These are phyloP conservation scores for Magnolia officinalis DNA, from an alignment of 164 flowering plant species.

Conservation along the genomic window DNA sequence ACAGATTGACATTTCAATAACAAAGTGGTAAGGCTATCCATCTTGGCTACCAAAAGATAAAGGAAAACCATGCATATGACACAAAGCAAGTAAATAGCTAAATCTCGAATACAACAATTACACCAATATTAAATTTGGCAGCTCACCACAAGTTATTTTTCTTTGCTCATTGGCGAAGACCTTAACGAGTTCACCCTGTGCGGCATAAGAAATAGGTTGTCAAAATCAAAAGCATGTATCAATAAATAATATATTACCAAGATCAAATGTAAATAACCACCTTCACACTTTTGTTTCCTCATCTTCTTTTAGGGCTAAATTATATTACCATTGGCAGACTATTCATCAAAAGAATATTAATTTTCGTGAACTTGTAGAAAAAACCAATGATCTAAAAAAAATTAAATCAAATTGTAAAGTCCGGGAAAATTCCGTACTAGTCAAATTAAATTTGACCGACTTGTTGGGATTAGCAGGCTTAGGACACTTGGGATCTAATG, in stretches of 20 bases:
- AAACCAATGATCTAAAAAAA: no score
- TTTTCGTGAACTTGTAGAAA: neutral
- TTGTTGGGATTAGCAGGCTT: no score
- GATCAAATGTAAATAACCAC: neutral
- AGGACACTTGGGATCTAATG: no score
- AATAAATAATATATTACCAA: neutral
- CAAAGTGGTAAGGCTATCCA: neutral
- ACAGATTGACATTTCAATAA: neutral
- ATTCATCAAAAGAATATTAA: no score
- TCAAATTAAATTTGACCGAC: no score
- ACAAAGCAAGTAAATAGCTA: neutral
- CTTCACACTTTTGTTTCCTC: neutral
- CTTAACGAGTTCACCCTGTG: constrained; percentile 88
- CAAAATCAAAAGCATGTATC: neutral
- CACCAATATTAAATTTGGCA: neutral
- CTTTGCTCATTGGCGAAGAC: constrained; percentile 88
- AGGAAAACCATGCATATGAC: neutral
- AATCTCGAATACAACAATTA: neutral
- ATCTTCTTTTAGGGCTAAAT: neutral
- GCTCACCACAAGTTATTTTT: constrained; percentile 83
- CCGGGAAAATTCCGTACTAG: no score
- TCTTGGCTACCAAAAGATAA: neutral
- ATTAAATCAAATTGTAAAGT: no score
- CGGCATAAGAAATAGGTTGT: neutral
- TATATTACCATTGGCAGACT: neutral